Conservation (phyloP, 768 basidiomycete genomes). For the Lentinula sp. region DNA sequence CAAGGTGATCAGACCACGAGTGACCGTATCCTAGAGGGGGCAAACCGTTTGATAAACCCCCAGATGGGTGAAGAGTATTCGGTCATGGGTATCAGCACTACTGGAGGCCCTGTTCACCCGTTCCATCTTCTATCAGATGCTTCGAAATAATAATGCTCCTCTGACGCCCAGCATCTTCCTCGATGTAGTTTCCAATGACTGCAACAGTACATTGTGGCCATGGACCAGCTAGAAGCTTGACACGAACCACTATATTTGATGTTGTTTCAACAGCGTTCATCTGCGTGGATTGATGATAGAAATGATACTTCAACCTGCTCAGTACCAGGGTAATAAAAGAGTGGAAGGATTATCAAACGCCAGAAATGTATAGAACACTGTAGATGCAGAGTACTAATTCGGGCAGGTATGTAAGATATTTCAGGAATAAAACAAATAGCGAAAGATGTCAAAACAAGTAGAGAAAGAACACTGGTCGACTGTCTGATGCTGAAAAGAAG, state of each 20-base stretch:
- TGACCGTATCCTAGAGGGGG: slow-evolving; percentile 50
- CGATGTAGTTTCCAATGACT: neutral
- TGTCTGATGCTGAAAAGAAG: neutral
- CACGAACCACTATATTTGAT: too few species aligned
- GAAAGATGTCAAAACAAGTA: neutral
- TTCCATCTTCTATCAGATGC: neutral
- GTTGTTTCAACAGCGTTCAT: too few species aligned
- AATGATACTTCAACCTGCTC: neutral
- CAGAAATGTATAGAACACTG: neutral
- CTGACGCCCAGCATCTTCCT: too few species aligned
- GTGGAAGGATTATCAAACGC: neutral
- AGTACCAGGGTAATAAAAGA: neutral
- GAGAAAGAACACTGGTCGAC: neutral
- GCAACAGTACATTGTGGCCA: neutral
- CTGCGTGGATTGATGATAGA: neutral
- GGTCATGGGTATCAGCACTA: slow-evolving; percentile 55
- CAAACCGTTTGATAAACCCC: slow-evolving; percentile 68
- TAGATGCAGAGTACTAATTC: neutral
- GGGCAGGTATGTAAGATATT: neutral
- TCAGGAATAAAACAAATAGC: neutral
- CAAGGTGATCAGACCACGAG: slow-evolving; percentile 43
- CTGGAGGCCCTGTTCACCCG: neutral
- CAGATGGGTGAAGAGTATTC: slow-evolving; percentile 91
- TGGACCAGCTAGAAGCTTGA: too few species aligned
- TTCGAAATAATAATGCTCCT: too few species aligned